These are phyloP conservation scores for Colletotrichum simmondsii DNA, from an alignment of 2,329 filamentous ascomycete genomes.

Conservation along the genomic window DNA sequence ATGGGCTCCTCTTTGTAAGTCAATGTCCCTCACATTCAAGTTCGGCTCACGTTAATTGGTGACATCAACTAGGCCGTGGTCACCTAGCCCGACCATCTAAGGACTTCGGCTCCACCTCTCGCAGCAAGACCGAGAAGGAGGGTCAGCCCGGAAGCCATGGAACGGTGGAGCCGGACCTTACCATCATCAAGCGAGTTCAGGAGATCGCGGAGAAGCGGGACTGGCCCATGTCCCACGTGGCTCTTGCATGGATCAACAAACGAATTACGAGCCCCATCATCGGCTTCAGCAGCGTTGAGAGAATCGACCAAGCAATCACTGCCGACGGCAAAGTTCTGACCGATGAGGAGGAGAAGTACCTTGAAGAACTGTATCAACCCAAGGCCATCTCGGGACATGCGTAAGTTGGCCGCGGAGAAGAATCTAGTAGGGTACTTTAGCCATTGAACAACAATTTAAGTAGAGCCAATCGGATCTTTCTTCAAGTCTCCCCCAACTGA, in stretches of 20 bases:
- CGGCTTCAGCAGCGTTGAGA: constrained; percentile 66
- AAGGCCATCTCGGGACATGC: constrained; percentile 50
- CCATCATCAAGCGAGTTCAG: constrained; percentile 51
- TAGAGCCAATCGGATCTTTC: background rate
- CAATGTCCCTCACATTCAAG: no score
- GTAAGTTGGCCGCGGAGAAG: background rate
- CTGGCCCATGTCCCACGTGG: constrained; percentile 72
- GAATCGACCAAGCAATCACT: constrained; percentile 71
- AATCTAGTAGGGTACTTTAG: background rate
- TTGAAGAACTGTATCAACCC: constrained; percentile 71
- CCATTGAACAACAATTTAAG: no score
- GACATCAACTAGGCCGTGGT: constrained; percentile 37
- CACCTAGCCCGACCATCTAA: constrained; percentile 42
- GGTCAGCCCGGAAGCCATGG: constrained; percentile 41
- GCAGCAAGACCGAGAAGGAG: constrained; percentile 47
- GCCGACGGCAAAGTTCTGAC: constrained; percentile 59
- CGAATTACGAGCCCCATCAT: constrained; percentile 68
- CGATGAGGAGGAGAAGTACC: constrained; percentile 68
- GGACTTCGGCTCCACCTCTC: constrained; percentile 34
- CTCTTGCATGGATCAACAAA: constrained; percentile 70
- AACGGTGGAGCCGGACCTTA: constrained; percentile 46
- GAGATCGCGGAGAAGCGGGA: constrained; percentile 67
- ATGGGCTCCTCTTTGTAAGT: constrained; percentile 34
- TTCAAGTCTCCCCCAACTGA: background rate
- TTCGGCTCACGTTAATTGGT: background rate